phyloP scores from a whole-genome alignment of 805 yeast species.

The Wickerhamiella siamensis region DNA sequence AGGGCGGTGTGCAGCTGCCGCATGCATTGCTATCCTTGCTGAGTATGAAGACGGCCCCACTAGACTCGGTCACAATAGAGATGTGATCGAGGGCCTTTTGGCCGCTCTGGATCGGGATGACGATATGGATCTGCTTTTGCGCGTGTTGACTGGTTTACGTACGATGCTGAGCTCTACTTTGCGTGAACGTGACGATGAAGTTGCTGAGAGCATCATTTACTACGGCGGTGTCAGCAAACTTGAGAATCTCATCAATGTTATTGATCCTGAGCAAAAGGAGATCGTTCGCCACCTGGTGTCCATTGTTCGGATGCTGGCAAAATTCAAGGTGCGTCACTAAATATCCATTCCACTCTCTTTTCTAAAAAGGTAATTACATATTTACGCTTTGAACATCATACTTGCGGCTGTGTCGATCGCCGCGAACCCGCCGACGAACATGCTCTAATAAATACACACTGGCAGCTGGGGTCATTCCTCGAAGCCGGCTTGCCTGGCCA shows the following conservation, averaged over 20 bases:
- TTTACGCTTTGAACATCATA: too few relatives aligned
- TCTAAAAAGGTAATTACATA: too few relatives aligned
- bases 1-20: conserved; percentile 27
- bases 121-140: conserved; percentile 18
- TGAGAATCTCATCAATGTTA: conserved; percentile 12
- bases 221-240: conserved; percentile 14
- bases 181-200: conserved; percentile 16
- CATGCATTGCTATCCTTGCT: conserved; percentile 27
- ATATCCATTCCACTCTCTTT: neutral
- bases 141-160: conserved; percentile 20
- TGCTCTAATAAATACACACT: conserved; percentile 52
- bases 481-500: conserved; percentile 89
- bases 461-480: conserved; percentile 92
- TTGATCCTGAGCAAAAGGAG: conserved; percentile 10
- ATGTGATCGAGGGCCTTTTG: conserved; percentile 17
- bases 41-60: conserved; percentile 26
- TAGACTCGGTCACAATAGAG: conserved; percentile 18
- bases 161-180: conserved; percentile 14
- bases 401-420: neutral
- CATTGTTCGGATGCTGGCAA: conserved; percentile 12
- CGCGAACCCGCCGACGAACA: conserved; percentile 11
- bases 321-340: conserved; percentile 6
- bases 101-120: conserved; percentile 15
- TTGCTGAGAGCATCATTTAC: conserved; percentile 15
- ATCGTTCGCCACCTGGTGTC: conserved; percentile 9